Evolutionary conservation across 257 asterid species (phyloP).

Genomic region (Gynochthodes officinalis): DNA sequence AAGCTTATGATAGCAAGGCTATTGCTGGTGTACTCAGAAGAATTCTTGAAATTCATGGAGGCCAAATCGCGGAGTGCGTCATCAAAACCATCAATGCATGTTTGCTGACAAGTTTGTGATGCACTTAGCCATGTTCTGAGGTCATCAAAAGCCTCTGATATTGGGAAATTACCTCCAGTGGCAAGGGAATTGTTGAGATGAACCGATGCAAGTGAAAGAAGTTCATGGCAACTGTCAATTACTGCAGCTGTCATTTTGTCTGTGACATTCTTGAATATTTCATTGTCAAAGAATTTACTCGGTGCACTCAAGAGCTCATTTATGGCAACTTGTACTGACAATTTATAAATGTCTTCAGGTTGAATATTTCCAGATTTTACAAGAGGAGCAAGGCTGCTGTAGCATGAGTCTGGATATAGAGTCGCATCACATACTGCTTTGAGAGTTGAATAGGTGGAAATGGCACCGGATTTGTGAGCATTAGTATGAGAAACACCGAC

Average conservation of each 20-base stretch:
- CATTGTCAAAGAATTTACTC: not conserved
- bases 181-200: conserved; percentile 47
- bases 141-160: conserved; percentile 40
- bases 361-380: conserved; percentile 20
- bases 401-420: conserved; percentile 37
- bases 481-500: conserved; percentile 44
- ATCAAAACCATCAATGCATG: conserved; percentile 59
- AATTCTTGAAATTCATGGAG: conserved; percentile 38
- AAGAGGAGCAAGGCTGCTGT: conserved; percentile 29
- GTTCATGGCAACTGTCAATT: conserved; percentile 33
- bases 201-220: conserved; percentile 33
- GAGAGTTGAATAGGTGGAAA: conserved; percentile 22
- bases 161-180: conserved; percentile 3
- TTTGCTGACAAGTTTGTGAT: conserved; percentile 59
- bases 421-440: conserved; percentile 36
- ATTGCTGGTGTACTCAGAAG: conserved; percentile 58
- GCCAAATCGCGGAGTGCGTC: conserved; percentile 11
- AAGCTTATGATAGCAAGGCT: conserved; percentile 56
- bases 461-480: not conserved
- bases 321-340: conserved; percentile 38
- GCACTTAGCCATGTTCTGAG: conserved; percentile 71
- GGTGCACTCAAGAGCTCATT: conserved; percentile 31
- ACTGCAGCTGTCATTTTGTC: conserved; percentile 30
- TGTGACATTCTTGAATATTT: conserved; percentile 16
- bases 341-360: conserved; percentile 31